Percentiles rank a stretch among this genome's conserved stretches.
These are phyloP conservation scores for Bolboschoenoplectus hybrid DNA, from an alignment of 202 grass and related monocot genomes.

Conservation along the genomic window DNA sequence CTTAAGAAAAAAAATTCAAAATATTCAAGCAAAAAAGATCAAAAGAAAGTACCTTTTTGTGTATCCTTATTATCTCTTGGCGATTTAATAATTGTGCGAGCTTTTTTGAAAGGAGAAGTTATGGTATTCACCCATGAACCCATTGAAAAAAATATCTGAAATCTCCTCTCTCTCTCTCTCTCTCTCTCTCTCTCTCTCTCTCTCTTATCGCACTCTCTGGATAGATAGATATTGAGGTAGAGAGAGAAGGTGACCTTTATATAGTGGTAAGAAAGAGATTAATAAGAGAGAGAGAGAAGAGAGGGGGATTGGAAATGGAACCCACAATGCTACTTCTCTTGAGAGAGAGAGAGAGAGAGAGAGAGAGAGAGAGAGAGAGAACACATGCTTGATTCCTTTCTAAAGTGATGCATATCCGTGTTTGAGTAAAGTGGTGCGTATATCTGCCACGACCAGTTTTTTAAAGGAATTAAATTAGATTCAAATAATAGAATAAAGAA, in stretches of 20 bases:
- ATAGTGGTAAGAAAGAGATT: not conserved
- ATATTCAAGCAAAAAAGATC: not conserved
- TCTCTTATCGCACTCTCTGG: not conserved
- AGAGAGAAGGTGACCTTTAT: slow-evolving; percentile 29
- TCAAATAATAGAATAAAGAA: too few species aligned
- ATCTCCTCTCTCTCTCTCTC: not conserved
- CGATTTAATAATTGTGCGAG: slow-evolving; percentile 39
- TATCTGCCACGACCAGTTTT: slow-evolving; percentile 13
- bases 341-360: not conserved
- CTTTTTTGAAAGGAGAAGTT: slow-evolving; percentile 41
- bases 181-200: not conserved
- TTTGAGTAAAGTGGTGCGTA: slow-evolving; percentile 15
- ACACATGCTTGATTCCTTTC: slow-evolving; percentile 38
- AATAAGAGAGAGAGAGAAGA: not conserved
- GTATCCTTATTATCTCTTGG: slow-evolving; percentile 38
- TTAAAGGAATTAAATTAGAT: not conserved
- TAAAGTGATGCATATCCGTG: slow-evolving; percentile 29
- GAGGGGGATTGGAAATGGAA: not conserved
- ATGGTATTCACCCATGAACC: slow-evolving; percentile 42
- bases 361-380: slow-evolving; percentile 12
- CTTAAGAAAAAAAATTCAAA: not conserved
- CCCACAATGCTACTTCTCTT: slow-evolving; percentile 28
- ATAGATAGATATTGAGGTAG: slow-evolving; percentile 11
- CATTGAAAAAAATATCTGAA: slow-evolving; percentile 1
- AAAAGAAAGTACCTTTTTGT: slow-evolving; percentile 38